These are phyloP conservation scores for Neckera pumila DNA, from an alignment of 225 moss, liverwort and hornwort species.

Conservation along the genomic window DNA sequence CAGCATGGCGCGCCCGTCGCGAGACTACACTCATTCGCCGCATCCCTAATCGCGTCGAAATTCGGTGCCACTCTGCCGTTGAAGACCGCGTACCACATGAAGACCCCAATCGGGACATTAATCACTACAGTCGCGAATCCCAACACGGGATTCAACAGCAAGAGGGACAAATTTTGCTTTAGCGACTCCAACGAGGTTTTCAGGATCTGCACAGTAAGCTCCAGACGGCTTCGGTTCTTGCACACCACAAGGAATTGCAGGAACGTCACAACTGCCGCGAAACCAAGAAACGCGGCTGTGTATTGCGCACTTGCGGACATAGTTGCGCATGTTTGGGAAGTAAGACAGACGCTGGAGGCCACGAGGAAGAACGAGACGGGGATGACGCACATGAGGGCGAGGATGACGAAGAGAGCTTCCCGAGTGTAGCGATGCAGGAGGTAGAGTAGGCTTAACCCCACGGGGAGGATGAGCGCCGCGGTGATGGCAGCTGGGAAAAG, in stretches of 20 bases:
- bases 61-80: constrained; percentile 21
- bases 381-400: not conserved
- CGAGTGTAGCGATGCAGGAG: constrained; percentile 25
- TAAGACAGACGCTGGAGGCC: not conserved
- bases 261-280: not conserved
- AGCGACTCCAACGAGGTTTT: constrained; percentile 15
- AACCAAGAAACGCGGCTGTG: not conserved
- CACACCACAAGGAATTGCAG: constrained; percentile 3
- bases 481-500: not conserved
- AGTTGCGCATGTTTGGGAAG: not conserved
- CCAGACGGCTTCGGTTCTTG: constrained; percentile 6
- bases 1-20: constrained; percentile 33
- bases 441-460: constrained; percentile 6
- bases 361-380: not conserved
- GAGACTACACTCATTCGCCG: not conserved
- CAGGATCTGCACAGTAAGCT: constrained; percentile 23
- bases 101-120: not conserved
- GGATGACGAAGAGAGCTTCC: not conserved
- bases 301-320: not conserved
- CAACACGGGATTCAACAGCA: constrained; percentile 13
- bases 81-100: not conserved
- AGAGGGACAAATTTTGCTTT: constrained; percentile 17
- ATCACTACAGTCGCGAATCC: not conserved
- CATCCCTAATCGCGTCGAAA: constrained; percentile 9
- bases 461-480: not conserved